Conservation (phyloP, 2,329 filamentous ascomycete genomes). For the Diatrype stigma region DNA sequence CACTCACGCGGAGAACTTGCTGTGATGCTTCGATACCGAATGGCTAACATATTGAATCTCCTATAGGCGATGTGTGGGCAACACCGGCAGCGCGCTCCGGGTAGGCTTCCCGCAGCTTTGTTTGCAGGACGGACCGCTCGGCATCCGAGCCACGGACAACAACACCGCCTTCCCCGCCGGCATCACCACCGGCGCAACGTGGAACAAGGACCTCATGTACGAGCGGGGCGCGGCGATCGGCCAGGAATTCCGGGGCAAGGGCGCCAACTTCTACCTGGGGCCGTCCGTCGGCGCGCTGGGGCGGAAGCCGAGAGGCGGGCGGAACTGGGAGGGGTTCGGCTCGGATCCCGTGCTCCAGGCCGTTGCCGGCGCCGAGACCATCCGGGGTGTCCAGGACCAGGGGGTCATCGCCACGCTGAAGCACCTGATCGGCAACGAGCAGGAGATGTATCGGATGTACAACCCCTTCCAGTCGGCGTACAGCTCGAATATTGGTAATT, state of each 20-base stretch:
- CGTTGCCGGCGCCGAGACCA: slow-evolving; percentile 44
- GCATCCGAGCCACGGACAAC: slow-evolving; percentile 69
- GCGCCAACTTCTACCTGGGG: slow-evolving; percentile 66
- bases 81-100: slow-evolving; percentile 66
- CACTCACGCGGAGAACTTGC: background rate
- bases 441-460: slow-evolving; percentile 52
- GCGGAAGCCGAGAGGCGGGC: slow-evolving; percentile 66
- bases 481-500: slow-evolving; percentile 63
- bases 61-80: slow-evolving; percentile 64
- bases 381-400: slow-evolving; percentile 52
- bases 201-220: slow-evolving; percentile 68
- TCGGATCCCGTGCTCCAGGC: slow-evolving; percentile 63
- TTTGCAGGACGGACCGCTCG: slow-evolving; percentile 67
- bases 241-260: slow-evolving; percentile 69
- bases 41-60: background rate
- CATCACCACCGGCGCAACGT: slow-evolving; percentile 73
- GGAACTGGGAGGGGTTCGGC: slow-evolving; percentile 74
- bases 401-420: slow-evolving; percentile 55
- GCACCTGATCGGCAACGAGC: slow-evolving; percentile 53
- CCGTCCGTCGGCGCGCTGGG: slow-evolving; percentile 69
- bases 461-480: slow-evolving; percentile 47
- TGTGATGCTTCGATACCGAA: slow-evolving; percentile 4
- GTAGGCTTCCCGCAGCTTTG: slow-evolving; percentile 71
- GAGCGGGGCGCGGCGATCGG: slow-evolving; percentile 64
- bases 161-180: slow-evolving; percentile 75